Base-by-base conservation (phyloP, 768 basidiomycete genomes). In the Clavulina sp. region DNA sequence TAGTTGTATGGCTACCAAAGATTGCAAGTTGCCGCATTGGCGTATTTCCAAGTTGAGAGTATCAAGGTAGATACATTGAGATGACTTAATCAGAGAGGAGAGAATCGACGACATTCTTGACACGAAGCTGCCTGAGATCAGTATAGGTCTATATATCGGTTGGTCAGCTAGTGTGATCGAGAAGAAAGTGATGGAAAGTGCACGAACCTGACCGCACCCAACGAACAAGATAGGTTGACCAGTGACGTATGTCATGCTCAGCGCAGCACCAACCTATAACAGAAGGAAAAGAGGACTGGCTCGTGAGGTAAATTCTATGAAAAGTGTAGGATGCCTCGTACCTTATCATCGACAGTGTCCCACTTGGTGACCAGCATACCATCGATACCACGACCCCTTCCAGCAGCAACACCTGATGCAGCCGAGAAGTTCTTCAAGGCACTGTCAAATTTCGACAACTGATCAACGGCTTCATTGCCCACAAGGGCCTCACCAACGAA, bases 331-430 rank as follows among this genome's bases (percentile, higher is more conserved):
- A 1, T 9, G 21, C 3, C 4, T 64, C 74, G 51, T 52, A 84
- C 92, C 76, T 92, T 92, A 68, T 92, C 88, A 60, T 91, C 88
- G 21, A 97, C 95, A 1, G 93, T 97, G 61, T 99, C 95, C 82
- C 95, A 97, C 66, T 99, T 99, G 30, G 95, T 99, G 53, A 99
- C 78, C 41, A 99, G 71, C 83, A 95, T 97, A 24, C 93, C 95
- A 62, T 99, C 95, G 55, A 99, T 93, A 4, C 95, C 95, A 21
- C 95, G 77, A 47, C 81, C 81, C 62, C 78, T 78, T 18, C 77
- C 77, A 28, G 70, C 66, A 0, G 78, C 75, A 9, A 28, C 13
- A 9, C 16, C 13, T n/a, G n/a, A n/a, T 4, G 77, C 75, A 18
- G 80, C 76, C 4, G 89, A 89, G 60, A 96, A 97, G 61, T 99